phyloP scores from a whole-genome alignment of 805 yeast genomes.

The Candida maesae region DNA sequence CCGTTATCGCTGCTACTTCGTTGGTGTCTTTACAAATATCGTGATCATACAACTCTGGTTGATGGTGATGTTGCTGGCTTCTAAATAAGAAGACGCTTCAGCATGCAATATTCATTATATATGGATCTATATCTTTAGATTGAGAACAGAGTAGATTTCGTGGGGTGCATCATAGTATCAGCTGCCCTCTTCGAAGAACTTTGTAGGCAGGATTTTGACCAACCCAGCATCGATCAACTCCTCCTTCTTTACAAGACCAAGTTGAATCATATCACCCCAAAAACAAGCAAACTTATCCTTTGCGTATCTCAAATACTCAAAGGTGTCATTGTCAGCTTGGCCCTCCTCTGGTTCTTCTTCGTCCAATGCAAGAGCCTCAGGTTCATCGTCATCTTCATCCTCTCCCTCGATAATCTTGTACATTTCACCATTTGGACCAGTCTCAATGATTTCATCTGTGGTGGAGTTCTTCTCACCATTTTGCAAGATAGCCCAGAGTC shows the following conservation, averaged over 20 bases:
- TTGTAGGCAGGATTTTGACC: slow-evolving; percentile 33
- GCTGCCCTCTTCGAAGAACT: slow-evolving; percentile 20
- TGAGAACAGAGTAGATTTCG: no score
- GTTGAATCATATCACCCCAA: slow-evolving; percentile 67
- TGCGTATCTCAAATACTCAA: slow-evolving; percentile 75
- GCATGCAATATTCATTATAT: no score
- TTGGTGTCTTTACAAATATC: no score
- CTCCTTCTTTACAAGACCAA: slow-evolving; percentile 45
- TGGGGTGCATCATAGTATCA: no score
- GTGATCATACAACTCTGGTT: no score
- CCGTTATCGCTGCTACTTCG: no score
- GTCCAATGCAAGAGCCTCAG: slow-evolving; percentile 26
- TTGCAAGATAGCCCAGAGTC: slow-evolving; percentile 88
- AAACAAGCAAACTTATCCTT: slow-evolving; percentile 69
- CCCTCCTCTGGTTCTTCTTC: slow-evolving; percentile 24
- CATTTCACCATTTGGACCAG: slow-evolving; percentile 56
- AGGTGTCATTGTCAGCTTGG: slow-evolving; percentile 50
- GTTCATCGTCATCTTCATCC: slow-evolving; percentile 19
- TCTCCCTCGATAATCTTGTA: slow-evolving; percentile 33
- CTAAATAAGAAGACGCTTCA: no score
- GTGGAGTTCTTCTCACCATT: slow-evolving; percentile 39
- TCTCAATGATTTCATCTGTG: slow-evolving; percentile 31
- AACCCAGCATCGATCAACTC: slow-evolving; percentile 31
- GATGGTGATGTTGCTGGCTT: no score
- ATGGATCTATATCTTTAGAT: no score